These are phyloP conservation scores for Osmanthus fragrans DNA, from an alignment of 257 asterid genomes.

Conservation along the genomic window DNA sequence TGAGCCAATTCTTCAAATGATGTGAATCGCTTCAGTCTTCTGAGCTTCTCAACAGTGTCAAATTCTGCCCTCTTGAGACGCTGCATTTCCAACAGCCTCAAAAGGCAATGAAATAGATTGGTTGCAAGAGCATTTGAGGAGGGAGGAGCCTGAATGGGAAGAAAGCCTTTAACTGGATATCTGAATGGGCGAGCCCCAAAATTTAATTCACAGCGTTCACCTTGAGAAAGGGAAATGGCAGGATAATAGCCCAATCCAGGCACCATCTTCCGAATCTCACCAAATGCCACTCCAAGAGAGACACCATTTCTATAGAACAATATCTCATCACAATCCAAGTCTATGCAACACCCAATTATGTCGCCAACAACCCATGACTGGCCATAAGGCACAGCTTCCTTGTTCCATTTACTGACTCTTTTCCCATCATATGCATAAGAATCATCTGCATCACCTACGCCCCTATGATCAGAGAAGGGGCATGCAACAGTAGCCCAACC, in stretches of 20 bases:
- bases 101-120: slow-evolving; percentile 67
- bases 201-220: slow-evolving; percentile 91
- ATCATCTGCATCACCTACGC: slow-evolving; percentile 95
- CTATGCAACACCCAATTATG: slow-evolving; percentile 93
- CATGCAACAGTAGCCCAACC: slow-evolving; percentile 95
- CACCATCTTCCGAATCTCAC: slow-evolving; percentile 82
- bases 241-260: slow-evolving; percentile 99
- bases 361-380: slow-evolving; percentile 97
- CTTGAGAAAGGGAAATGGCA: slow-evolving; percentile 92
- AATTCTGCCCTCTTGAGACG: slow-evolving; percentile 52
- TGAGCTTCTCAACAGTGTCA: slow-evolving; percentile 67
- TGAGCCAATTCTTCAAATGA: slow-evolving; percentile 63
- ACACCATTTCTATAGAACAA: slow-evolving; percentile 77
- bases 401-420: slow-evolving; percentile 88
- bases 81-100: slow-evolving; percentile 72
- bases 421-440: slow-evolving; percentile 96
- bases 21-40: slow-evolving; percentile 78
- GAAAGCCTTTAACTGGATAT: slow-evolving; percentile 75
- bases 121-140: slow-evolving; percentile 38
- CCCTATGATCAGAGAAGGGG: slow-evolving; percentile 83
- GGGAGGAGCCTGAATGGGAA: slow-evolving; percentile 86
- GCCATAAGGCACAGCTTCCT: slow-evolving; percentile 75
- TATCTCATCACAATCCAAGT: slow-evolving; percentile 75
- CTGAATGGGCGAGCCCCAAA: slow-evolving; percentile 84
- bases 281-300: slow-evolving; percentile 91